phyloP scores from a whole-genome alignment of 2,329 filamentous ascomycete species.

The Claviceps cyperi region DNA sequence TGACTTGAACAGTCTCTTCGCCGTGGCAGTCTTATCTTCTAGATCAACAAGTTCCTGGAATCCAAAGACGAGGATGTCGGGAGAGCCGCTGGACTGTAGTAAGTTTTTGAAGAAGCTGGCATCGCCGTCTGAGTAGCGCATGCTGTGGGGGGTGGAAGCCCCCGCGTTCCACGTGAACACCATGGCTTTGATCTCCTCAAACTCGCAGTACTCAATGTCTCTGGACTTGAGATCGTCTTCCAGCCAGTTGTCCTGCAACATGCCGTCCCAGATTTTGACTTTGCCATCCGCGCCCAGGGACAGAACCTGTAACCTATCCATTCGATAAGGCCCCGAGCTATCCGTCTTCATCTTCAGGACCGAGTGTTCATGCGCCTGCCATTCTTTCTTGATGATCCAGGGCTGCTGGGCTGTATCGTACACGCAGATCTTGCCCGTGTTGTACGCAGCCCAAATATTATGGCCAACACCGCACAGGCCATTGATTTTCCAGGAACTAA shows the following conservation, averaged over 20 bases:
- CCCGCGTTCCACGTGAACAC: conserved; percentile 96
- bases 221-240: conserved; percentile 75
- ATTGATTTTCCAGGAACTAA: conserved; percentile 93
- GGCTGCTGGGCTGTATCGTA: conserved; percentile 75
- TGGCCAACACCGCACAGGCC: conserved; percentile 67
- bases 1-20: conserved; percentile 85
- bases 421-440: conserved; percentile 83
- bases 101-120: conserved; percentile 68
- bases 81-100: conserved; percentile 59
- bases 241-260: conserved; percentile 90
- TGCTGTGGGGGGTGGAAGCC: conserved; percentile 75
- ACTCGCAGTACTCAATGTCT: conserved; percentile 72
- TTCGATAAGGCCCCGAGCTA: conserved; percentile 66
- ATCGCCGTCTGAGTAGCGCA: conserved; percentile 64
- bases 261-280: conserved; percentile 78
- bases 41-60: conserved; percentile 98
- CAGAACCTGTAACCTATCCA: conserved; percentile 71
- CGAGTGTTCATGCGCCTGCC: conserved; percentile 77
- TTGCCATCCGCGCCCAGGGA: conserved; percentile 79
- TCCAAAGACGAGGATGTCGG: conserved; percentile 87
- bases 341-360: conserved; percentile 68
- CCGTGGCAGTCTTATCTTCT: conserved; percentile 92
- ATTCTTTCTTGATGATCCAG: conserved; percentile 87
- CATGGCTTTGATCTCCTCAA: conserved; percentile 64
- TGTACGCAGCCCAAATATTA: conserved; percentile 85